Conservation (phyloP, 2,329 filamentous ascomycete species). For the Penicillium sp. region DNA sequence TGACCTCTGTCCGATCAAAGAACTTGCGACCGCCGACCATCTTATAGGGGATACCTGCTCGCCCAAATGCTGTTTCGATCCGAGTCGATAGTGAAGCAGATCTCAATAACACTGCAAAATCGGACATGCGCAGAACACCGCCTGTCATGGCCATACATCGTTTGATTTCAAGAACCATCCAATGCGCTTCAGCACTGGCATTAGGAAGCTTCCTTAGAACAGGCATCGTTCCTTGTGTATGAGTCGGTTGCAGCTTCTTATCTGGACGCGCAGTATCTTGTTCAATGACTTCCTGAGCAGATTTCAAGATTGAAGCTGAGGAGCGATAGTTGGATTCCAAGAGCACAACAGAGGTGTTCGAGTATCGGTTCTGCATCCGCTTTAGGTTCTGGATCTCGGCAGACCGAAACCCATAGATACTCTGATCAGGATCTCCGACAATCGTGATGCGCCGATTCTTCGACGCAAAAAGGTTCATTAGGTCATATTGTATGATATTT, state of each 20-base stretch:
- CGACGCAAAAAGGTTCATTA: constrained; percentile 86
- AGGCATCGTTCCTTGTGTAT: constrained; percentile 74
- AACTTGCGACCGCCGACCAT: constrained; percentile 93
- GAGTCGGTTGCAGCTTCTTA: constrained; percentile 77
- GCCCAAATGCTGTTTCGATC: constrained; percentile 81
- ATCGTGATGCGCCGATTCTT: constrained; percentile 77
- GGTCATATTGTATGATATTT: constrained; percentile 89
- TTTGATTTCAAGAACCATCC: constrained; percentile 83
- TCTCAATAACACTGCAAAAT: constrained; percentile 84
- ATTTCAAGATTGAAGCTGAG: constrained; percentile 76
- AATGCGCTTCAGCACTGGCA: constrained; percentile 73
- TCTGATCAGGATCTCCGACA: constrained; percentile 95
- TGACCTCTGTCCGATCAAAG: constrained; percentile 88
- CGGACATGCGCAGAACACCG: constrained; percentile 68
- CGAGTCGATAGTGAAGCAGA: constrained; percentile 79
- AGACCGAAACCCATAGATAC: constrained; percentile 93
- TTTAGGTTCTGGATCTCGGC: constrained; percentile 88
- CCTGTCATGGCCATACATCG: constrained; percentile 71
- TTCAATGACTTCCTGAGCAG: constrained; percentile 83
- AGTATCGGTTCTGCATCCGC: constrained; percentile 74
- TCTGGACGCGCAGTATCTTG: constrained; percentile 80
- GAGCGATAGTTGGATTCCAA: constrained; percentile 95
- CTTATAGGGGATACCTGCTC: constrained; percentile 78
- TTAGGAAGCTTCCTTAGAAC: constrained; percentile 74
- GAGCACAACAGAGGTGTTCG: constrained; percentile 75